Percentiles rank a stretch among this genome's conserved stretches.
Evolutionary conservation across 2,329 filamentous ascomycete genomes (phyloP).

Genomic region (Elsinoe perseae): DNA sequence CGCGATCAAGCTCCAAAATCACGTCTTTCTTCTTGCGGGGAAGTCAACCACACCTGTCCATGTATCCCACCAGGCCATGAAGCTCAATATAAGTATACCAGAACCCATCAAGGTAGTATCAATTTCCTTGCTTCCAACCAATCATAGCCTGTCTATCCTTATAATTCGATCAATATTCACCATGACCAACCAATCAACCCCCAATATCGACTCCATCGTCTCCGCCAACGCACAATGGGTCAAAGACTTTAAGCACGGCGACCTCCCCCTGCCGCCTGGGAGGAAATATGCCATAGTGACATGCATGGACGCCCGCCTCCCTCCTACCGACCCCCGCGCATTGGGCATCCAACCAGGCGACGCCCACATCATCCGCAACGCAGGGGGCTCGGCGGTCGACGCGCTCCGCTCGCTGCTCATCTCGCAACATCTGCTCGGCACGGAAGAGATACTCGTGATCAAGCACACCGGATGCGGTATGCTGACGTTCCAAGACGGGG

Average conservation of each 20-base stretch:
- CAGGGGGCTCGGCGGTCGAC: conserved; percentile 48
- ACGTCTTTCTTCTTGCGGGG: conserved; percentile 3
- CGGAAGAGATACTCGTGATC: conserved; percentile 63
- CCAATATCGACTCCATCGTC: background rate
- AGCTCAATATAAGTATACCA: conserved; percentile 12
- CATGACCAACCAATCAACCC: conserved; percentile 8
- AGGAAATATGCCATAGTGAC: conserved; percentile 62
- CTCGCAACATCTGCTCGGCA: conserved; percentile 70
- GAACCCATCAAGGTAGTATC: conserved; percentile 9
- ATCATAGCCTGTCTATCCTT: conserved; percentile 26
- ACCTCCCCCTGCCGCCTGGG: conserved; percentile 59
- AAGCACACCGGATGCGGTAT: conserved; percentile 71
- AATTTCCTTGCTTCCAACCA: background rate
- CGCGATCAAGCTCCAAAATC: conserved; percentile 7
- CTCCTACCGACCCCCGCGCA: conserved; percentile 52
- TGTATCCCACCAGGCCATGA: background rate
- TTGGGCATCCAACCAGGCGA: conserved; percentile 67
- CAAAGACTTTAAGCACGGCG: conserved; percentile 52
- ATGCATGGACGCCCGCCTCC: conserved; percentile 72
- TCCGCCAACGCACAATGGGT: background rate
- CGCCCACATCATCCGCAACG: conserved; percentile 65
- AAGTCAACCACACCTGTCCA: background rate
- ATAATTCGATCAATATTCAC: conserved; percentile 7
- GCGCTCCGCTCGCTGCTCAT: conserved; percentile 68
- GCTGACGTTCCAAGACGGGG: conserved; percentile 42